phyloP scores from a whole-genome alignment of 768 basidiomycete genomes.

The Hebeloma cylindrosporum region DNA sequence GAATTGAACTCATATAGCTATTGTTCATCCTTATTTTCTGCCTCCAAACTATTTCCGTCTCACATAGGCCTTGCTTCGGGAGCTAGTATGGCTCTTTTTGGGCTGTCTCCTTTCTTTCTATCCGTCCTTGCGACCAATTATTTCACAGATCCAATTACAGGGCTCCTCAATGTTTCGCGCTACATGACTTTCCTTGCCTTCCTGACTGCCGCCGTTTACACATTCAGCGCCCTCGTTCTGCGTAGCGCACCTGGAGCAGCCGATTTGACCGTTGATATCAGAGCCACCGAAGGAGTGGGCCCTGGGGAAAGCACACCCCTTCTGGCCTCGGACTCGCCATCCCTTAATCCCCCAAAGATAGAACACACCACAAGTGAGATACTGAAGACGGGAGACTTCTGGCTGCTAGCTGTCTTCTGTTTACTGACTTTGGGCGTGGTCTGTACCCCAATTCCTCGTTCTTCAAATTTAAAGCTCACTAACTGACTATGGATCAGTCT shows the following conservation, averaged over 20 bases:
- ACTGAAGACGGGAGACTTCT: conserved; percentile 58
- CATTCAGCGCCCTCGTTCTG: conserved; percentile 51
- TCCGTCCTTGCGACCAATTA: conserved; percentile 60
- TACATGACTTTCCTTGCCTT: conserved; percentile 62
- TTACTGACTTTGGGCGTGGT: conserved; percentile 67
- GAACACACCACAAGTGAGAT: conserved; percentile 23
- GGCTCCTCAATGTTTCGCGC: conserved; percentile 41
- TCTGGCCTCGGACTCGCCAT: conserved; percentile 14
- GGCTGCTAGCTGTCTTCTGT: conserved; percentile 55
- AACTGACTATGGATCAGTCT: conserved; percentile 38
- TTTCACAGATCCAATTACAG: conserved; percentile 51
- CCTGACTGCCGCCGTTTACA: conserved; percentile 51
- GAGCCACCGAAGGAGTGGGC: conserved; percentile 3
- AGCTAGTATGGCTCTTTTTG: conserved; percentile 68
- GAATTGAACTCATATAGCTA: conserved; percentile 35
- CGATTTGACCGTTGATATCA: background rate
- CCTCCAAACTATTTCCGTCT: conserved; percentile 66
- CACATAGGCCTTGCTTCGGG: conserved; percentile 69
- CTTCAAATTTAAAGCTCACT: background rate
- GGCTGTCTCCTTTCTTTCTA: conserved; percentile 78
- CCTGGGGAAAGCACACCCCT: conserved; percentile 36
- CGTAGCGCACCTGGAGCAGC: conserved; percentile 14
- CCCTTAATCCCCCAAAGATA: background rate
- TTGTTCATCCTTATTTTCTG: conserved; percentile 75
- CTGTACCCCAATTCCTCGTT: conserved; percentile 28